phyloP scores from a whole-genome alignment of 805 yeast genomes.

The Saturnispora gosingensis region DNA sequence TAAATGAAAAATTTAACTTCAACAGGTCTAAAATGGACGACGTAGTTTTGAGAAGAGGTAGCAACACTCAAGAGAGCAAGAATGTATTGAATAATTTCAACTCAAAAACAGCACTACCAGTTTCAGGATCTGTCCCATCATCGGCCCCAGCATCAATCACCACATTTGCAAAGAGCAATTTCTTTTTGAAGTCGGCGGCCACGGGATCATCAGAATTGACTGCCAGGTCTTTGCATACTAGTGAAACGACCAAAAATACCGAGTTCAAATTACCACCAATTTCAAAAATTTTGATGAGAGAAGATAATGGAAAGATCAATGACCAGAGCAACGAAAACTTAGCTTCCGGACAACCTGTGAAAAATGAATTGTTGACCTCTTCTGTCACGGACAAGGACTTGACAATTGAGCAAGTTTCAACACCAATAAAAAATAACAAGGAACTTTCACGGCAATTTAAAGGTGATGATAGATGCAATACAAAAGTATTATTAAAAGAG shows the following conservation, averaged over 20 bases:
- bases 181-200: background rate
- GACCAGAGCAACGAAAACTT: background rate
- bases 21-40: constrained; percentile 4
- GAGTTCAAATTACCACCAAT: constrained; percentile 24
- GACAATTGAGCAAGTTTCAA: constrained; percentile 8
- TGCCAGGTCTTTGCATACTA: background rate
- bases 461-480: background rate
- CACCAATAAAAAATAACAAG: constrained; percentile 9
- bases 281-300: constrained; percentile 14
- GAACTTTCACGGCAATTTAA: background rate
- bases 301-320: background rate
- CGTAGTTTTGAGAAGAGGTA: background rate
- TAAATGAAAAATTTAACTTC: background rate
- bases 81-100: background rate
- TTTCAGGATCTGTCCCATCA: background rate
- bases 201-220: background rate
- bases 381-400: constrained; percentile 4
- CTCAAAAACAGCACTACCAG: background rate
- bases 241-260: background rate
- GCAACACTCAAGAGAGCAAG: background rate
- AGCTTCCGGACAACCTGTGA: background rate
- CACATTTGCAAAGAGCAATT: constrained; percentile 4
- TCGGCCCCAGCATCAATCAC: constrained; percentile 19
- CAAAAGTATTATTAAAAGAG: background rate
- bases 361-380: background rate